Evolutionary conservation across 192 early-diverging fungal species (phyloP), one percentile per base, ranked within the genome.

Genomic region (Lobosporangium transversale): DNA sequence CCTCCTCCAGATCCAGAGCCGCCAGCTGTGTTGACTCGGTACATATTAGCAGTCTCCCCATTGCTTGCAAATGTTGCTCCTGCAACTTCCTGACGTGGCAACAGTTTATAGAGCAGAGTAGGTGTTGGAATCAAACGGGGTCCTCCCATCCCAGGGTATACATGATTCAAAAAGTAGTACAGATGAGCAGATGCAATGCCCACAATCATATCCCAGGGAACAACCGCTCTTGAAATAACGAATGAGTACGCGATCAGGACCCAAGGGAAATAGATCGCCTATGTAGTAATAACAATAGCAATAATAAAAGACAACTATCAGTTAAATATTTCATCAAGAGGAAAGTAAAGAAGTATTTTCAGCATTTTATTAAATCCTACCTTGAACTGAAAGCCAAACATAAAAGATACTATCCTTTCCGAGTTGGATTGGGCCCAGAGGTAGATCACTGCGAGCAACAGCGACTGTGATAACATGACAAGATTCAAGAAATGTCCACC

Each of bases 231-330:
- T 36, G 32, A 36, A 53, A 78, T 27, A 3, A 91, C 42, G 24
- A 83, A 87, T 47, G 88, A 87, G 68, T 86, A 71, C 11, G 67
- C 84, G 23, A 92, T 64, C 36, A 90, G 66, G 14, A 84, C 94
- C 81, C 86, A 91, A 10, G 95, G 95, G 60, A 97, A 82, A 78
- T 91, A 95, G 37, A 85, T 56, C 2, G 70, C 73, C 73, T 75
- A 61, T 30, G 47, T 40, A 36, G 48, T 33, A 21, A 29, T 18
- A 29, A 31, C 14, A 59, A 33, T 29, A 43, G 9, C 15, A 17
- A 44, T 9, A n/a, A 44, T 56, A 43, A 54, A 33, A 17, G 29
- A 35, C 29, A 26, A 21, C 7, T 33, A 52, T 9, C 24, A 9
- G 21, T 2, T 42, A 23, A 7, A 53, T 29, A 7, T 53, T 6